Evolutionary conservation across 306 rosid species (phyloP).

Genomic region (Benincasa hispida): DNA sequence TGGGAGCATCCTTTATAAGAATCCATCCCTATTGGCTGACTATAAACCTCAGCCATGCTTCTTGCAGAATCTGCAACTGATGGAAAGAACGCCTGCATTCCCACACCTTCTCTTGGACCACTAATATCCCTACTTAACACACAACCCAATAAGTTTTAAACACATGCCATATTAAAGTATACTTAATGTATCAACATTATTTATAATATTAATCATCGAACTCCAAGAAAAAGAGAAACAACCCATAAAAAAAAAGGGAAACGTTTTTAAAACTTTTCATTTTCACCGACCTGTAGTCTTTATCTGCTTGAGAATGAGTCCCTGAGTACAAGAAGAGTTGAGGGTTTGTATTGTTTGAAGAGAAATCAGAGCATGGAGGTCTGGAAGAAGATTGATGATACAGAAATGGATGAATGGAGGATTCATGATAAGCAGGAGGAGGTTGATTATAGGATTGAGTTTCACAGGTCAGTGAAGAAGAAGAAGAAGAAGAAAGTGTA

Average conservation of each 20-base stretch:
- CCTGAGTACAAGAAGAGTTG: constrained; percentile 55
- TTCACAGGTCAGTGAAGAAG: constrained; percentile 38
- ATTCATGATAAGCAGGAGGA: constrained; percentile 27
- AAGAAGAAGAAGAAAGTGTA: constrained; percentile 31
- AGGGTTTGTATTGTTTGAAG: constrained; percentile 33
- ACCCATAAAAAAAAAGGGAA: neutral
- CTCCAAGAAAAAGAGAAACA: constrained; percentile 1
- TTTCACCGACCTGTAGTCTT: constrained; percentile 52
- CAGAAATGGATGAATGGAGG: constrained; percentile 39
- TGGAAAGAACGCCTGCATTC: constrained; percentile 77
- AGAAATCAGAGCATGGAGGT: constrained; percentile 32
- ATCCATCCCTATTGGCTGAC: constrained; percentile 41
- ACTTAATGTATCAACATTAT: neutral
- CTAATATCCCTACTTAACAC: constrained; percentile 35
- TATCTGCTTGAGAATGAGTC: constrained; percentile 31
- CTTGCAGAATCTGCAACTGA: constrained; percentile 53
- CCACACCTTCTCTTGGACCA: constrained; percentile 58
- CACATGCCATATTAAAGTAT: neutral
- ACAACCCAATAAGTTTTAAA: constrained; percentile 3
- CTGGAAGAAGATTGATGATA: constrained; percentile 41
- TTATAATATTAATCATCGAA: neutral
- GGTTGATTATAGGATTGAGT: constrained; percentile 19
- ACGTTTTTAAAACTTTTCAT: neutral
- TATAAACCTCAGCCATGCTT: constrained; percentile 33
- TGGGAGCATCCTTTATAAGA: constrained; percentile 41